A percentile compares a stretch with the other conserved stretches of the same genome.
These are phyloP conservation scores for Kalmusia sp. DNA, from an alignment of 2,329 filamentous ascomycete species.

Conservation along the genomic window DNA sequence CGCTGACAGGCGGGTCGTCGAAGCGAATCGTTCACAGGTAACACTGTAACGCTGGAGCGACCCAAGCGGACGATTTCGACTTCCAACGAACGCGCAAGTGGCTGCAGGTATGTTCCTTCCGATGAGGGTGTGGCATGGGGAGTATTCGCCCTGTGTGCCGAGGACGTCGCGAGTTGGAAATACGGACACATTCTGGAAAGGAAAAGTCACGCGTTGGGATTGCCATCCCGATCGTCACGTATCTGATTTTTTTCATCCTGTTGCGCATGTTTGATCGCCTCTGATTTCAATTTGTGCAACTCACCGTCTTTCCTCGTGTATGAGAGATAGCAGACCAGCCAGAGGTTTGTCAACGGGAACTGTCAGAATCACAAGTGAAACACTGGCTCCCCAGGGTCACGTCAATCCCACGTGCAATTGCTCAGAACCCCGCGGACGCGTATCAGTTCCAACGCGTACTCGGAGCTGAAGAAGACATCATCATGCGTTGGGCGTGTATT, in stretches of 20 bases:
- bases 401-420: conserved; percentile 11
- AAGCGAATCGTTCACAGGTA: neutral
- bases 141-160: conserved; percentile 14
- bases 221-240: neutral
- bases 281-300: conserved; percentile 15
- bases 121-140: neutral
- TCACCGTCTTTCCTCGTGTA: neutral
- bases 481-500: conserved; percentile 25
- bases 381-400: neutral
- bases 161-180: conserved; percentile 4
- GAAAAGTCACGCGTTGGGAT: neutral
- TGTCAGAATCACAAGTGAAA: conserved; percentile 1
- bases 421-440: conserved; percentile 1
- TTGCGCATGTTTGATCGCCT: neutral
- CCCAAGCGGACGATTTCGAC: neutral
- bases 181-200: neutral
- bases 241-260: neutral
- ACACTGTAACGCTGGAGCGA: neutral
- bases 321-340: neutral
- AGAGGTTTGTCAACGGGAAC: neutral
- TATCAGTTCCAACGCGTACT: conserved; percentile 16
- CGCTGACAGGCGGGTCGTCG: neutral
- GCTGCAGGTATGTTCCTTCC: neutral
- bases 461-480: conserved; percentile 11
- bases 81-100: neutral